These are phyloP conservation scores for Oryza glaberrima DNA, from an alignment of 176 grass and related monocot genomes.

Conservation along the genomic window DNA sequence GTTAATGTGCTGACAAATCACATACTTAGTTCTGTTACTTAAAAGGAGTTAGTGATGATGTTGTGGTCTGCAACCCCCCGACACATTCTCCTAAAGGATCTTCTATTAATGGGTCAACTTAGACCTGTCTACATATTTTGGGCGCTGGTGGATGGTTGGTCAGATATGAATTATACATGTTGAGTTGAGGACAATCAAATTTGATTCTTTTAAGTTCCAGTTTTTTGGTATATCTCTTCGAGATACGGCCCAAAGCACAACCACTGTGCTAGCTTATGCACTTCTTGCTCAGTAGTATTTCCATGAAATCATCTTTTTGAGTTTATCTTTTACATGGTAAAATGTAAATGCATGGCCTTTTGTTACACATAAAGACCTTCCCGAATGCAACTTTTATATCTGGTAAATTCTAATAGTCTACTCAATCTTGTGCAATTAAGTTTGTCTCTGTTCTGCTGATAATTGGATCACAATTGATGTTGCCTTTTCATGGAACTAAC, in stretches of 20 bases:
- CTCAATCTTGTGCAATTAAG: slow-evolving; percentile 4
- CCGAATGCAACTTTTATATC: not conserved
- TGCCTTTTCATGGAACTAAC: not conserved
- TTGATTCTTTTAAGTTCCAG: no score
- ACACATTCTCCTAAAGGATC: no score
- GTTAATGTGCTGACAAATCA: not conserved
- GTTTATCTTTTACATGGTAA: not conserved
- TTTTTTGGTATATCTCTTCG: not conserved
- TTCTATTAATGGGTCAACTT: no score
- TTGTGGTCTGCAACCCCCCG: not conserved
- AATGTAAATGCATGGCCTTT: not conserved
- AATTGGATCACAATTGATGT: slow-evolving; percentile 2
- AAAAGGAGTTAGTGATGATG: not conserved
- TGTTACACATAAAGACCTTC: not conserved
- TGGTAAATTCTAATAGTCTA: slow-evolving; percentile 13
- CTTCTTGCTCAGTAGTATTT: not conserved
- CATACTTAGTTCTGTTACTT: not conserved
- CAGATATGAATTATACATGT: no score
- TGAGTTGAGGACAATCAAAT: no score
- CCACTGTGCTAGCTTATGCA: not conserved
- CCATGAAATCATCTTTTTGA: not conserved
- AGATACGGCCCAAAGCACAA: not conserved
- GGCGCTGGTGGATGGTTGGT: no score
- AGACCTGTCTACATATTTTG: no score
- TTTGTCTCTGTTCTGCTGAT: not conserved